These are phyloP conservation scores for Polyplosphaeria fusca DNA, from an alignment of 495 filamentous ascomycete genomes.

Conservation along the genomic window DNA sequence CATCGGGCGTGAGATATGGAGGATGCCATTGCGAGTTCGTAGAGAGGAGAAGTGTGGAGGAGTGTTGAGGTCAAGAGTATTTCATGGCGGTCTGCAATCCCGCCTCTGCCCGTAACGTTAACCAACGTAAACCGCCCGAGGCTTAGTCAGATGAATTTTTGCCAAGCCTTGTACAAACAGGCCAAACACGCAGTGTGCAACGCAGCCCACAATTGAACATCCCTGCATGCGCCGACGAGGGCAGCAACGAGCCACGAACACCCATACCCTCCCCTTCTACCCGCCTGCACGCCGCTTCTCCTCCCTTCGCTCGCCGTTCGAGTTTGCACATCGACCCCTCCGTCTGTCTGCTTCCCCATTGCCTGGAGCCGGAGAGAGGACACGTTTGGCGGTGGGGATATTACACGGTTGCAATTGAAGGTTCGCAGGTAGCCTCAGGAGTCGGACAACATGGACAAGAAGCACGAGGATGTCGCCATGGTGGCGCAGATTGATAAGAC, in stretches of 20 bases:
- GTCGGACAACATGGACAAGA: constrained; percentile 27
- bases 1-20: constrained; percentile 20
- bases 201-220: constrained; percentile 24
- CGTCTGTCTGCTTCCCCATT: neutral
- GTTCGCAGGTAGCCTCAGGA: neutral
- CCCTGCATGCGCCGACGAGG: constrained; percentile 21
- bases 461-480: constrained; percentile 27
- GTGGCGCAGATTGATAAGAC: constrained; percentile 71
- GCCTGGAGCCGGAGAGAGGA: constrained; percentile 7
- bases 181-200: constrained; percentile 12
- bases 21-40: constrained; percentile 9
- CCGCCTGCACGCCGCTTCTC: neutral
- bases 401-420: neutral
- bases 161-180: constrained; percentile 15
- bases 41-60: neutral
- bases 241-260: constrained; percentile 13
- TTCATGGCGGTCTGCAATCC: constrained; percentile 5
- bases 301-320: too few species aligned
- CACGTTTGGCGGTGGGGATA: constrained; percentile 24
- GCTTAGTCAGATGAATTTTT: constrained; percentile 2
- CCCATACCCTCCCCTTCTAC: neutral
- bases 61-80: constrained; percentile 15
- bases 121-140: too few species aligned
- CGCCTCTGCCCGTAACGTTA: constrained; percentile 21
- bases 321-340: too few species aligned